These are phyloP conservation scores for Didymella segeticola DNA, from an alignment of 2,329 filamentous ascomycete genomes.

Conservation along the genomic window DNA sequence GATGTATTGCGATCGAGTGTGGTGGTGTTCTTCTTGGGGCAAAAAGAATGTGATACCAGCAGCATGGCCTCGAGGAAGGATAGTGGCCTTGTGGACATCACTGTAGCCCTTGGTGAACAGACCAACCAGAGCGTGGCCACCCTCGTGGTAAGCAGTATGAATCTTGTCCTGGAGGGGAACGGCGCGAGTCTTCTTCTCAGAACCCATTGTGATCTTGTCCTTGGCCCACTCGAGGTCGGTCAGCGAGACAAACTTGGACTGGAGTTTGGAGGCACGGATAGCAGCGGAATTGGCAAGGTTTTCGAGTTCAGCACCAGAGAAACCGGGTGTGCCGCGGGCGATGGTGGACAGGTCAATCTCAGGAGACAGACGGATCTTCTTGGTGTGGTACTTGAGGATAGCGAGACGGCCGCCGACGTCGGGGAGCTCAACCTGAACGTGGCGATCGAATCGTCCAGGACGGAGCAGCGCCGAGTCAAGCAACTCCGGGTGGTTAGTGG, in stretches of 20 bases:
- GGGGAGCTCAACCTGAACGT: conserved; percentile 85
- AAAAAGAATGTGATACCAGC: conserved; percentile 88
- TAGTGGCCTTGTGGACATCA: conserved; percentile 95
- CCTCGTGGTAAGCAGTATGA: conserved; percentile 95
- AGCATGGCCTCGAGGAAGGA: conserved; percentile 86
- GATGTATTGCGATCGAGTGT: conserved; percentile 83
- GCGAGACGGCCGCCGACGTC: conserved; percentile 92
- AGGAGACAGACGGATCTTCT: conserved; percentile 80
- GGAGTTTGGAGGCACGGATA: conserved; percentile 89
- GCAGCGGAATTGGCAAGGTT: conserved; percentile 97
- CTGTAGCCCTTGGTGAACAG: conserved; percentile 79
- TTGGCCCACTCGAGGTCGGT: conserved; percentile 95
- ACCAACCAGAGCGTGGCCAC: conserved; percentile 89
- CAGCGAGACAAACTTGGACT: conserved; percentile 75
- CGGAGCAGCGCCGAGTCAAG: conserved; percentile 94
- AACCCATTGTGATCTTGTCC: conserved; percentile 97
- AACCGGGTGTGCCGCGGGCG: conserved; percentile 86
- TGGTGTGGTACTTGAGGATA: conserved; percentile 92
- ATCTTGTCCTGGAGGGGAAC: conserved; percentile 94
- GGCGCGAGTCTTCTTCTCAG: conserved; percentile 86
- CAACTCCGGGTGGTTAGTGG: conserved; percentile 93
- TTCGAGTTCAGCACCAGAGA: conserved; percentile 94
- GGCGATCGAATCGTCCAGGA: conserved; percentile 93
- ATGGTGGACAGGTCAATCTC: conserved; percentile 86
- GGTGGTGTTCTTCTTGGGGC: conserved; percentile 84